Percentiles rank a stretch among this genome's conserved stretches.
Evolutionary conservation across 352 stramenopile genomes (phyloP).

Genomic region (Phytophthora pistaciae): DNA sequence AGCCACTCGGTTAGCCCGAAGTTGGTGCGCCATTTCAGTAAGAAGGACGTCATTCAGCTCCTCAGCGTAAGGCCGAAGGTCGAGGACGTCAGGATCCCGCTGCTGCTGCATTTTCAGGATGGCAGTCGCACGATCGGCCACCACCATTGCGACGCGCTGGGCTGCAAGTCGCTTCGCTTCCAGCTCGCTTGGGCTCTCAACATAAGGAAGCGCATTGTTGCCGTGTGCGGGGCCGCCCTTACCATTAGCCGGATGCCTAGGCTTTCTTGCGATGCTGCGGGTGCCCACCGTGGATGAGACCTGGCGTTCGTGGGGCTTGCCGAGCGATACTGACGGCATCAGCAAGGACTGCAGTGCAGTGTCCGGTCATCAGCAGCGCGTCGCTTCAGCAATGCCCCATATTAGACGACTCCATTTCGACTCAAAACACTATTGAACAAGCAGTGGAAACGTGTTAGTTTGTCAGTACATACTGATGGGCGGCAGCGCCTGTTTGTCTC

Average conservation of each 20-base stretch:
- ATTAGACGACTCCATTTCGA: constrained; percentile 18
- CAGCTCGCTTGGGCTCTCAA: constrained; percentile 40
- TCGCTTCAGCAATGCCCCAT: constrained; percentile 34
- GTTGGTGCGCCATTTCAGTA: constrained; percentile 66
- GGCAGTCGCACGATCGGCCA: constrained; percentile 55
- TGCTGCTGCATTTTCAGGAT: constrained; percentile 56
- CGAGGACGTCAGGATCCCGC: constrained; percentile 64
- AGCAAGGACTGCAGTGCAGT: background rate
- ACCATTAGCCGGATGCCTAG: background rate
- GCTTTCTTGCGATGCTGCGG: constrained; percentile 25
- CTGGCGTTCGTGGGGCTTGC: constrained; percentile 17
- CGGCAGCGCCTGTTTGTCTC: constrained; percentile 30
- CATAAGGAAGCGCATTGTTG: constrained; percentile 47
- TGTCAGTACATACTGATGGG: constrained; percentile 30
- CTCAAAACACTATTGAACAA: constrained; percentile 36
- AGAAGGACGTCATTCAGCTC: constrained; percentile 69
- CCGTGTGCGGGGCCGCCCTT: constrained; percentile 10
- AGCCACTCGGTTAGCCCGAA: constrained; percentile 46
- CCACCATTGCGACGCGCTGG: constrained; percentile 43
- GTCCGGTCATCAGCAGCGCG: constrained; percentile 3
- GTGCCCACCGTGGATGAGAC: constrained; percentile 3
- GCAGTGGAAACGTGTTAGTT: constrained; percentile 36
- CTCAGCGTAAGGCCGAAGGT: constrained; percentile 50
- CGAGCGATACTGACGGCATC: constrained; percentile 24
- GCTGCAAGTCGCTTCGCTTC: constrained; percentile 43